Base-by-base conservation (phyloP, 495 filamentous ascomycete genomes). In the Amniculicola lignicola region DNA sequence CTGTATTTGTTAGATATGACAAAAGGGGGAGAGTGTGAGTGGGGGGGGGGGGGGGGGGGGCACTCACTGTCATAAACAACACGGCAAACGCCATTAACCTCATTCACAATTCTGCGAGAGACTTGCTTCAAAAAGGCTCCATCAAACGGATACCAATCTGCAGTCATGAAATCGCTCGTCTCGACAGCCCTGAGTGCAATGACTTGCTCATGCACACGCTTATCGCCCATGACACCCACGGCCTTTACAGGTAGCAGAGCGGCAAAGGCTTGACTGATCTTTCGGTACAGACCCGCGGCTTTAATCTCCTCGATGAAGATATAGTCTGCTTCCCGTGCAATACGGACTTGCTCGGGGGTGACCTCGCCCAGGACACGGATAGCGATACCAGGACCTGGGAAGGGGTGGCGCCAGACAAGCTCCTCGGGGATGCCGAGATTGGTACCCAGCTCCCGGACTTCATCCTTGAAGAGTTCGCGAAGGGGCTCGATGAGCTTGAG, bases 281-380 rank as follows among this genome's bases (percentile, higher is more conserved):
- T 67, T 39, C 88, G 72, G 67, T 98, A 98, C 1, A 96, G 66
- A 16, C 89, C 93, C 1, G 89, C 90, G 25, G 82, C 84, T 41
- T 73, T 77, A 71, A 98, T 95, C 81, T 87, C 87, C 48, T 79
- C 76, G 64, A 96, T 94, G 74, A 92, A 98, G 66, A 89, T 89
- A 25, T 87, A 69, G 68, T 97, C 93, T 2, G 93, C 93, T 63
- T 88, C 73, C 15, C 90, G 79, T 14, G 83, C 90, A 31, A 96
- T 94, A 22, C 80, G 79, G 22, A 96, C 83, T 45, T 84, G 80
- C 61, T 90, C 85, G 3, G 76, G 75, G 10, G 86, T 95, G 3
- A 96, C 87, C 53, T 95, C 92, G 31, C 93, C 93, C 0, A 96
- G 74, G 43, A 97, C 84, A 44, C 93, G 82, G 64, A 97, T 90